Evolutionary conservation across 768 basidiomycete species (phyloP), one percentile per base, ranked within the genome.

Genomic region (Tylopilus rubrobrunneus): DNA sequence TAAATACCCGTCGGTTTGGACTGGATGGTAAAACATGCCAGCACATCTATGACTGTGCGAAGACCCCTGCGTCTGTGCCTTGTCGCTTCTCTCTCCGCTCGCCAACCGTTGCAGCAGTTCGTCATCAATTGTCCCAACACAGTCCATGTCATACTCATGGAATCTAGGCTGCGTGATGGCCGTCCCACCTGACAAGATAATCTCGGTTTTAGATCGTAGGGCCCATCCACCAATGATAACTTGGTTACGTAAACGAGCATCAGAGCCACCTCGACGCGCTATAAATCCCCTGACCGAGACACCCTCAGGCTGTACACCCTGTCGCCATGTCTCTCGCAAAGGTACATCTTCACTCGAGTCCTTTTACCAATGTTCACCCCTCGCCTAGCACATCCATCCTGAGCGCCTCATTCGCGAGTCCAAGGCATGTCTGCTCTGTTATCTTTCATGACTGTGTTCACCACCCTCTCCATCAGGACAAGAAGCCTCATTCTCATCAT

Each of bases 391-490:
- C 59, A 73, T 92, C 62, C 81, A 89, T 68, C 71, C 88, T 1
- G 86, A 87, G 51, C 71, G 73, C 47, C 77, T 92, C 66, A 73
- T 92, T 40, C 76, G 75, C 59, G 72, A 81, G 37, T 70, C 85
- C 21, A 76, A 75, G 66, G 86, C 82, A 43, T 65, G 51, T 64
- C 60, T 27, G 43, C 46, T 7, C 11, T 6, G 19, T 28, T 7
- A 37, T 28, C 5, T 11, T 5, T 39, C 27, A 15, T 17, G 17
- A 45, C 33, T 42, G 7, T 21, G 19, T 50, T 45, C 42, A 60
- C 14, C 27, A 11, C 45, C 15, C 25, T 6, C 37, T 45, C n/a
- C 28, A 40, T n/a, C 51, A 83, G 78, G 82, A 82, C 62, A 79
- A 78, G 45, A 77, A 76, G 48, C 12, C 34, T 17, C 58, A 59